These are phyloP conservation scores for Agaricus subrufescens DNA, from an alignment of 768 basidiomycete species.

Conservation along the genomic window DNA sequence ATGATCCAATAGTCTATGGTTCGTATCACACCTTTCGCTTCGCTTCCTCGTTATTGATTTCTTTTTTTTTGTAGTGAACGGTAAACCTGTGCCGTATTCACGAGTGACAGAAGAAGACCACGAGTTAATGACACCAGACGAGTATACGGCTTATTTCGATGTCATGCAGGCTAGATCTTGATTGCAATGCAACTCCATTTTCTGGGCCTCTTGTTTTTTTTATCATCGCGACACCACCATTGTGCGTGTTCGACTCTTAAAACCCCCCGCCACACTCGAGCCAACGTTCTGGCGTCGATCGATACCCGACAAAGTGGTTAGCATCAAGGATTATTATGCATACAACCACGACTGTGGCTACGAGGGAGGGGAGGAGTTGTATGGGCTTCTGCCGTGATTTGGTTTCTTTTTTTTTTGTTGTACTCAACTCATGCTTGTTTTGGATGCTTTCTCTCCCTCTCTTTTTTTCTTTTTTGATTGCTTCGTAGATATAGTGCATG, in stretches of 20 bases:
- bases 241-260: no score
- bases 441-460: not conserved
- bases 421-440: not conserved
- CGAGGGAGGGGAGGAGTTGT: no score
- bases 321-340: no score
- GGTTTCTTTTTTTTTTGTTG: no score
- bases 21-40: constrained; percentile 18
- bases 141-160: constrained; percentile 81
- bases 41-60: not conserved
- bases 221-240: no score
- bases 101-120: constrained; percentile 90
- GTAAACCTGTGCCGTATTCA: constrained; percentile 66
- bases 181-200: not conserved
- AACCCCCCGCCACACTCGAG: no score
- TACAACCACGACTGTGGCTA: no score
- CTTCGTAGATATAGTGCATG: constrained; percentile 5
- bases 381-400: no score
- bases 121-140: constrained; percentile 89
- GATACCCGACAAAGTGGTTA: no score
- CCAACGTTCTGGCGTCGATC: no score
- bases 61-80: constrained; percentile 53
- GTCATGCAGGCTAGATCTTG: constrained; percentile 31
- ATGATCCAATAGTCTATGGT: constrained; percentile 72
- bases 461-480: not conserved
- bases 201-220: not conserved